Percentiles rank a stretch among this genome's conserved stretches.
Evolutionary conservation across 2,329 filamentous ascomycete species (phyloP).

Genomic region (Cercospora zeae-maydis): DNA sequence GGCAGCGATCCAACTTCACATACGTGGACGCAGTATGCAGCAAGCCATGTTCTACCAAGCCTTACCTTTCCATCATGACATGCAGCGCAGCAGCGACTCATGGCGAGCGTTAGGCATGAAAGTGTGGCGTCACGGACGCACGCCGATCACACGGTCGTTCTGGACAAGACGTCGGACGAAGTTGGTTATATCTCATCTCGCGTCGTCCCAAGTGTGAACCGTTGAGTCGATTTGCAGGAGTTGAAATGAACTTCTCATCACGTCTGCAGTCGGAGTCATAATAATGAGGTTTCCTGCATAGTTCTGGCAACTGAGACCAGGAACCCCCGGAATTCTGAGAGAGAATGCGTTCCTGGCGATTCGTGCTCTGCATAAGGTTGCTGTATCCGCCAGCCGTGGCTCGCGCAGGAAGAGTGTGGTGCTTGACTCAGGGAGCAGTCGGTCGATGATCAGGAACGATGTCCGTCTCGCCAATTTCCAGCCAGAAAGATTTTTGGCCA

Average conservation of each 20-base stretch:
- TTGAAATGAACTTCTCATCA: not conserved
- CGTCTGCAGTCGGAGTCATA: not conserved
- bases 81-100: conserved; percentile 8
- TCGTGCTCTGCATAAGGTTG: conserved; percentile 3
- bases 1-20: not conserved
- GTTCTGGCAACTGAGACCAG: not conserved
- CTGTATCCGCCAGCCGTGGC: not conserved
- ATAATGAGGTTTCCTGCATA: not conserved
- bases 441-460: conserved; percentile 6
- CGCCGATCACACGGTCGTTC: not conserved
- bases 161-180: not conserved
- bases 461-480: no score
- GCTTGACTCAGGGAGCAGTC: conserved; percentile 11
- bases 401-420: not conserved
- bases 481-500: no score
- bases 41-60: not conserved
- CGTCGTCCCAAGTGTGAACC: not conserved
- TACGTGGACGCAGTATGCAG: not conserved
- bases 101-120: conserved; percentile 12
- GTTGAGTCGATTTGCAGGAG: not conserved
- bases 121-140: not conserved
- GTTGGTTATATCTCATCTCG: not conserved
- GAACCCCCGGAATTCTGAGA: no score
- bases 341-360: not conserved
- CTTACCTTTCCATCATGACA: not conserved